Conservation (phyloP, 257 asterid species). For the Paraleonurus japonicus region DNA sequence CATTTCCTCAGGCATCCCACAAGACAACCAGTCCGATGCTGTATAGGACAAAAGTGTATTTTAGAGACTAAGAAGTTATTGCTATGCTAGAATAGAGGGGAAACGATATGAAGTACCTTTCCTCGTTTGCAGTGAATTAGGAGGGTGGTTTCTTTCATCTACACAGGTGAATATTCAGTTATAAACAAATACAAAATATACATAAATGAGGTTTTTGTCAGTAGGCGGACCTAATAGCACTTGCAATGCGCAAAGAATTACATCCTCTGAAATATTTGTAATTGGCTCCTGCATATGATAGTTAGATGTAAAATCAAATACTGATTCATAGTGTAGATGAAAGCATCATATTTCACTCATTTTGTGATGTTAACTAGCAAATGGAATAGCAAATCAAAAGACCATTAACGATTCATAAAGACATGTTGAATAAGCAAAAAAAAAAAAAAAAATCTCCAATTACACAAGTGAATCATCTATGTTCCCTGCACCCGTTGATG, state of each 20-base stretch:
- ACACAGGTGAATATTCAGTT: constrained; percentile 18
- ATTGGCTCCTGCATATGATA: constrained; percentile 60
- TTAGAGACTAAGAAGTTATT: constrained; percentile 2
- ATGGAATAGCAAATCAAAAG: background rate
- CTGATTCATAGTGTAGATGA: background rate
- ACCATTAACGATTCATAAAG: background rate
- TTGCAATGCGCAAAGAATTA: constrained; percentile 53
- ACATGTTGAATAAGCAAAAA: background rate
- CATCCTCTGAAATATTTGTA: constrained; percentile 62
- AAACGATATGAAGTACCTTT: constrained; percentile 48
- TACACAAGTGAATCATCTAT: background rate
- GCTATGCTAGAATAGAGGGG: background rate
- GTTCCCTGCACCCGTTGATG: background rate
- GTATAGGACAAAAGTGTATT: background rate
- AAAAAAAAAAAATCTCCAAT: background rate
- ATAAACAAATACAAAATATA: background rate
- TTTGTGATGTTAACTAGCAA: background rate
- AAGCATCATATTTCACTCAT: background rate
- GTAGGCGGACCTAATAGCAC: constrained; percentile 55
- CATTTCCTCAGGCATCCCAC: constrained; percentile 85
- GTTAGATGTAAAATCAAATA: constrained; percentile 8
- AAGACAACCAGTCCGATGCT: constrained; percentile 93
- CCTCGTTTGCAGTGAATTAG: constrained; percentile 93
- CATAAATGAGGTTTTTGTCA: background rate
- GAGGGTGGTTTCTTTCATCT: constrained; percentile 77